Conservation (phyloP, 169 alveolate genomes). For the Haemoproteus tartakovskyi region DNA sequence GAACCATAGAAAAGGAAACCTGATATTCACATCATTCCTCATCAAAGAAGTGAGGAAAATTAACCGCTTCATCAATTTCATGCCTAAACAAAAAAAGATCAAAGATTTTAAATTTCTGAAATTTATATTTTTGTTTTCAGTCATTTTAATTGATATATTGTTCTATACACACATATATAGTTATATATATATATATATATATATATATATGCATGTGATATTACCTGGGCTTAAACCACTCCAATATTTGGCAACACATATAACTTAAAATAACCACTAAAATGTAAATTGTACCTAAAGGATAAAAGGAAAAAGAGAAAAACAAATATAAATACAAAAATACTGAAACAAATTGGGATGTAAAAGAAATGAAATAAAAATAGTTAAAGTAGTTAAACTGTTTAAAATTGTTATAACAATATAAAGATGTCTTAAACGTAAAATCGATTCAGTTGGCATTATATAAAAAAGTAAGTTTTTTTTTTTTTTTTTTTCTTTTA, state of each 20-base stretch:
- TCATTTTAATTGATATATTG: neutral
- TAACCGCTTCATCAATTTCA: conserved; percentile 35
- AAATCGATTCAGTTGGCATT: neutral
- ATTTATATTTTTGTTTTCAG: neutral
- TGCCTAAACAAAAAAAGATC: neutral
- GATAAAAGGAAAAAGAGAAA: neutral
- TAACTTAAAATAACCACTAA: conserved; percentile 41
- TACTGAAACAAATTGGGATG: neutral
- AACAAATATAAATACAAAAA: too few species aligned
- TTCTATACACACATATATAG: neutral
- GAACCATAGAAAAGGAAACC: too few species aligned
- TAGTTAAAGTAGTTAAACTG: too few species aligned
- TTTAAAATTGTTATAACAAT: neutral
- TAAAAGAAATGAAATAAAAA: neutral
- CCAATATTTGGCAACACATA: conserved; percentile 30
- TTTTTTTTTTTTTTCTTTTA: neutral
- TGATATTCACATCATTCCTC: too few species aligned
- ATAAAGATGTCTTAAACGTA: neutral
- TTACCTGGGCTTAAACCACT: conserved; percentile 47
- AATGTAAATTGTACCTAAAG: conserved; percentile 30
- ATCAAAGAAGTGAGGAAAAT: conserved; percentile 40
- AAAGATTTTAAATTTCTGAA: neutral
- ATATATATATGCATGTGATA: neutral
- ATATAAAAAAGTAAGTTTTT: neutral
- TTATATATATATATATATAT: neutral